Evolutionary conservation across 1,139 yeast genomes (phyloP).

Genomic region (Meyerozyma elateridarum): DNA sequence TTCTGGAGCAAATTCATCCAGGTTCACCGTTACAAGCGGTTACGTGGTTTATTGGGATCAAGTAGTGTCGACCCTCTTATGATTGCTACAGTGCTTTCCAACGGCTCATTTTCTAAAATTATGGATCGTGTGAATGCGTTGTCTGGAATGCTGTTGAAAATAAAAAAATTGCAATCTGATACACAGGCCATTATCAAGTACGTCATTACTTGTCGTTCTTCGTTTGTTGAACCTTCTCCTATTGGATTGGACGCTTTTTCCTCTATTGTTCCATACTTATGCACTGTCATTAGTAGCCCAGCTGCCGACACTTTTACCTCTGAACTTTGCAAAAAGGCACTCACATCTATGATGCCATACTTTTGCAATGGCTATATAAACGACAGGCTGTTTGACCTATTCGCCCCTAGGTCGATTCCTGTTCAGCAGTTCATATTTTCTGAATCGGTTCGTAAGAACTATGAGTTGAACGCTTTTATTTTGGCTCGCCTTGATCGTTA

Average conservation of each 20-base stretch:
- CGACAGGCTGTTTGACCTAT: background rate
- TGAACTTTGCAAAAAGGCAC: background rate
- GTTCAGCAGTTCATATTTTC: background rate
- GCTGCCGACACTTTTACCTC: background rate
- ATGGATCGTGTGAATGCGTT: background rate
- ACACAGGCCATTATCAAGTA: background rate
- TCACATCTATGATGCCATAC: slow-evolving; percentile 1
- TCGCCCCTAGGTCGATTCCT: background rate
- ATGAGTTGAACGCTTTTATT: slow-evolving; percentile 1
- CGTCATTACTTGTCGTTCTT: background rate
- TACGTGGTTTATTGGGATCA: slow-evolving; percentile 18
- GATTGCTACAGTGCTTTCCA: slow-evolving; percentile 1
- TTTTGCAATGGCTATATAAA: slow-evolving; percentile 3
- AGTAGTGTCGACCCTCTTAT: background rate
- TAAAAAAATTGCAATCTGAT: background rate
- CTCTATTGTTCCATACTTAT: background rate
- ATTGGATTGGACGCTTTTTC: background rate
- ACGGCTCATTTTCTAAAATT: background rate
- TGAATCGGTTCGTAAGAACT: background rate
- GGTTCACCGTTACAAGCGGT: slow-evolving; percentile 22
- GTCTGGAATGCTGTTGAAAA: background rate
- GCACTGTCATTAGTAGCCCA: background rate
- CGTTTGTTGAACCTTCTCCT: background rate
- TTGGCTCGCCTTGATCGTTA: background rate
- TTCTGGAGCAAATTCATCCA: slow-evolving; percentile 16